Percentiles rank a stretch among this genome's conserved stretches.
Evolutionary conservation across 2,329 filamentous ascomycete genomes (phyloP).

Genomic region (Neurospora sp.): DNA sequence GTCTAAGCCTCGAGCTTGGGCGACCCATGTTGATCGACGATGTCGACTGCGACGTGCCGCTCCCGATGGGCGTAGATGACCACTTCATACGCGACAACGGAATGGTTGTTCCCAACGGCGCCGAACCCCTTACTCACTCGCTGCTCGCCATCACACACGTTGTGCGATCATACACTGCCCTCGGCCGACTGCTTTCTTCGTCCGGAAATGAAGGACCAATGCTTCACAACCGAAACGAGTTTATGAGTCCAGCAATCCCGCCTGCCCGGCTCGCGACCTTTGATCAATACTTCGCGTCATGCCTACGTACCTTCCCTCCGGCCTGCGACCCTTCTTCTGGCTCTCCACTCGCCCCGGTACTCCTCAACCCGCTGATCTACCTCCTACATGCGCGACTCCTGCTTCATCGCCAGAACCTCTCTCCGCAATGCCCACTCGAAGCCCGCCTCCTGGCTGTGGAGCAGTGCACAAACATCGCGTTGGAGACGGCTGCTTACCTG

Average conservation of each 20-base stretch:
- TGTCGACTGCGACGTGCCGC: slow-evolving; percentile 72
- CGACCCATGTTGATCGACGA: slow-evolving; percentile 78
- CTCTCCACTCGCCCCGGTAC: slow-evolving; percentile 61
- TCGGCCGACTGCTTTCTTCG: slow-evolving; percentile 62
- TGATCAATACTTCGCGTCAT: slow-evolving; percentile 70
- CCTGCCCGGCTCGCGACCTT: slow-evolving; percentile 63
- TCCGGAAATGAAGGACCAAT: neutral
- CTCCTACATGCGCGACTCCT: slow-evolving; percentile 77
- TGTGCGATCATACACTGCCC: slow-evolving; percentile 63
- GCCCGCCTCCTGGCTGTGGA: slow-evolving; percentile 65
- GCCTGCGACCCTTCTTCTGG: slow-evolving; percentile 60
- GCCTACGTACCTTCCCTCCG: slow-evolving; percentile 65
- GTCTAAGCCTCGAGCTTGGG: slow-evolving; percentile 70
- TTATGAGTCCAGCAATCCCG: slow-evolving; percentile 45
- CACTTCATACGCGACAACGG: slow-evolving; percentile 57
- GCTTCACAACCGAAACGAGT: neutral
- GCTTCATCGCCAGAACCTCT: slow-evolving; percentile 81
- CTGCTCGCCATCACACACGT: slow-evolving; percentile 75
- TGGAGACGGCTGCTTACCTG: slow-evolving; percentile 71
- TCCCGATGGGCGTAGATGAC: slow-evolving; percentile 75
- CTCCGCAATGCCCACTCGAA: slow-evolving; percentile 55
- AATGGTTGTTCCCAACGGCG: slow-evolving; percentile 40
- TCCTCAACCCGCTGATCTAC: slow-evolving; percentile 65
- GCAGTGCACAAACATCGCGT: slow-evolving; percentile 62
- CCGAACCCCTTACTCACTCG: slow-evolving; percentile 54